phyloP scores from a whole-genome alignment of 2,329 filamentous ascomycete species.

The Calonectria fujianensis region DNA sequence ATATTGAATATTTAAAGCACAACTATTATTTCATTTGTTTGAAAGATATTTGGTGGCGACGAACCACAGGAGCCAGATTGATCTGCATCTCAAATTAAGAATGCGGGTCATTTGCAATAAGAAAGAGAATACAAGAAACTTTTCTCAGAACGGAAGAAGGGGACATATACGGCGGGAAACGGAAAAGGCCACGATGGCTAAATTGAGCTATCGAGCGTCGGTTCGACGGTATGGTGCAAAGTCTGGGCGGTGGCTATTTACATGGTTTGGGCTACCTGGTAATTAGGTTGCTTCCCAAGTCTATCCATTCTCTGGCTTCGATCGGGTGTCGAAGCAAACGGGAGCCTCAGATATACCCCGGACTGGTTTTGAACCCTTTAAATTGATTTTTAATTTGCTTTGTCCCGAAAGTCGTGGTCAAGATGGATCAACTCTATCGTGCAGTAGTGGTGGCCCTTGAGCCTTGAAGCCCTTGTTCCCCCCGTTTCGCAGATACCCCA shows the following conservation, averaged over 20 bases:
- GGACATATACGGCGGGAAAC: background rate
- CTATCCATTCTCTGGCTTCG: slow-evolving; percentile 25
- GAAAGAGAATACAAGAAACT: slow-evolving; percentile 14
- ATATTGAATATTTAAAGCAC: slow-evolving; percentile 24
- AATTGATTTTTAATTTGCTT: slow-evolving; percentile 25
- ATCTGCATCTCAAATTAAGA: background rate
- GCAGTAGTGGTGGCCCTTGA: background rate
- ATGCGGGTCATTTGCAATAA: background rate
- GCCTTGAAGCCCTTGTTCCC: background rate
- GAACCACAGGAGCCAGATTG: slow-evolving; percentile 6
- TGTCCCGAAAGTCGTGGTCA: background rate
- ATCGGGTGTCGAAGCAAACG: slow-evolving; percentile 15
- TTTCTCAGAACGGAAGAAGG: background rate
- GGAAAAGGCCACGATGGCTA: background rate
- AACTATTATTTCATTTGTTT: slow-evolving; percentile 28
- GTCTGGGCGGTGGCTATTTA: slow-evolving; percentile 12
- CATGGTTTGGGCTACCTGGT: background rate
- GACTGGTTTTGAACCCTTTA: slow-evolving; percentile 6
- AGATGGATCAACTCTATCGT: slow-evolving; percentile 3
- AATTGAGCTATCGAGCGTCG: slow-evolving; percentile 16
- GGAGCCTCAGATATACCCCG: background rate
- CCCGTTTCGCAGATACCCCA: slow-evolving; percentile 28
- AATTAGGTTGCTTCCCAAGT: background rate
- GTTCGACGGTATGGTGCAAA: background rate
- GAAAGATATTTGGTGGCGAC: slow-evolving; percentile 5